Percentiles rank a stretch among this genome's conserved stretches.
Evolutionary conservation across 495 filamentous ascomycete species (phyloP).

Genomic region (Amphirosellinia nigrospora): DNA sequence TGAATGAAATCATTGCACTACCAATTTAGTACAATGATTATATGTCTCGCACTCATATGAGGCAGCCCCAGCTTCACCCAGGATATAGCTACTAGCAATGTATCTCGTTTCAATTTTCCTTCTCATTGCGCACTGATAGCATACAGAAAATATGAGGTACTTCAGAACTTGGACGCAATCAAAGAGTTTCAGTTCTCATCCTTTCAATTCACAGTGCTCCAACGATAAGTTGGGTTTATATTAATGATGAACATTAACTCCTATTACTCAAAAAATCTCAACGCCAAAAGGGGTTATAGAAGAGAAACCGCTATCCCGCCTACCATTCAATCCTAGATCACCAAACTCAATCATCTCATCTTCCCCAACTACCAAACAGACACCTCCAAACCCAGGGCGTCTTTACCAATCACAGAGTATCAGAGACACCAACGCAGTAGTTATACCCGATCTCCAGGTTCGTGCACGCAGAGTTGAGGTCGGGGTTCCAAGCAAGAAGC

Average conservation of each 20-base stretch:
- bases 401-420: neutral
- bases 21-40: too few species aligned
- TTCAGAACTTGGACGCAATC: too few species aligned
- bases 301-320: neutral
- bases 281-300: neutral
- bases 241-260: neutral
- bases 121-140: neutral
- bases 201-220: neutral
- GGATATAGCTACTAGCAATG: too few species aligned
- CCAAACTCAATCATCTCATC: neutral
- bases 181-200: too few species aligned
- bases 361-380: neutral
- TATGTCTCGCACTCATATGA: too few species aligned
- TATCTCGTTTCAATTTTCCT: neutral
- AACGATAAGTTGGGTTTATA: neutral
- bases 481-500: constrained; percentile 35
- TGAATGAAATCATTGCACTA: too few species aligned
- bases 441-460: constrained; percentile 45
- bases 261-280: neutral
- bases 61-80: too few species aligned
- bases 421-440: constrained; percentile 43
- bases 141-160: too few species aligned
- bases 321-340: neutral
- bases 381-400: neutral
- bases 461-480: constrained; percentile 37